These are phyloP conservation scores for Leishmania tropica DNA, from an alignment of 208 protist species.

Conservation along the genomic window DNA sequence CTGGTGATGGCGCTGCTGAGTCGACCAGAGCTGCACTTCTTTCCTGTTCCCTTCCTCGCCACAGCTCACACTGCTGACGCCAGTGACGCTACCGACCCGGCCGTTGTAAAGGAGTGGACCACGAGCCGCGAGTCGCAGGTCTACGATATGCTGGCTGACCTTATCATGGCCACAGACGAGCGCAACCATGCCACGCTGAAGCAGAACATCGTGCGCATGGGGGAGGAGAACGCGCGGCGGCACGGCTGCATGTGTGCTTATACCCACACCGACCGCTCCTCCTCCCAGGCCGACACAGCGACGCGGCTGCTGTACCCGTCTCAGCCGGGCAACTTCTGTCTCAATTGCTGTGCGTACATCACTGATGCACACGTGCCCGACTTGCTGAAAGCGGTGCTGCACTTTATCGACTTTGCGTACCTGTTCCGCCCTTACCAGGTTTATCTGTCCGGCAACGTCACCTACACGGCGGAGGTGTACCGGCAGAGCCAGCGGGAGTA, in stretches of 20 bases:
- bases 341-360: conserved; percentile 49
- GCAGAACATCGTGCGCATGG: conserved; percentile 30
- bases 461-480: conserved; percentile 56
- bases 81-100: not conserved
- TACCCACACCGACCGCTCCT: conserved; percentile 1
- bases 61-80: not conserved
- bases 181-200: conserved; percentile 43
- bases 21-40: conserved; percentile 51
- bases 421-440: conserved; percentile 51
- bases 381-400: conserved; percentile 60
- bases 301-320: conserved; percentile 7
- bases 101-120: conserved; percentile 44
- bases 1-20: conserved; percentile 58
- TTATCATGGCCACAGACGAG: conserved; percentile 69
- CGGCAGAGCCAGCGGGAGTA: conserved; percentile 44
- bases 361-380: conserved; percentile 51
- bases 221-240: conserved; percentile 35
- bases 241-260: conserved; percentile 48
- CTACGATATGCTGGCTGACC: conserved; percentile 53
- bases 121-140: conserved; percentile 37
- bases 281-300: not conserved
- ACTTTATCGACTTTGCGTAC: conserved; percentile 54
- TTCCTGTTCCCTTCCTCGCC: conserved; percentile 24
- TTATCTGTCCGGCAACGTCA: conserved; percentile 31
- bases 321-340: conserved; percentile 22